Base-by-base conservation (phyloP, 208 protist genomes). In the Acanthamoeba royreba region DNA sequence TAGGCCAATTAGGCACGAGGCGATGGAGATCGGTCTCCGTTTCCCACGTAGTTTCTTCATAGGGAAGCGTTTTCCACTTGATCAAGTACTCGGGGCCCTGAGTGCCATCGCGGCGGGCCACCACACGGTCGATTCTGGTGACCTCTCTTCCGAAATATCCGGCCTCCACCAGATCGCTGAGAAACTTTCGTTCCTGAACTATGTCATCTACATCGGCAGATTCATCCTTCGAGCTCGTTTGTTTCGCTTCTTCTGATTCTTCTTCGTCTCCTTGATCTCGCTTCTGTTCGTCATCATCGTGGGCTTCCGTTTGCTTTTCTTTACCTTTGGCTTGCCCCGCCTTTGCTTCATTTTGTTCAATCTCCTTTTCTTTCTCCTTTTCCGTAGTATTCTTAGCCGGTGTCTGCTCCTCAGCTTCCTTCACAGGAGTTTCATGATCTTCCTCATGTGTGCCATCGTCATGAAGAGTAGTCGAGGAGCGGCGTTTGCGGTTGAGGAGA, bases 31-130 rank as follows among this genome's bases (percentile, higher is more conserved):
- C 96, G 9, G 79, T 8, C 25, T 94, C 45, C 28, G 28, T 66
- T 47, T 97, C 96, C 96, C 96, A 97, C 33, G 96, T 97, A 3
- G 58, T 55, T 47, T 97, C 85, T 25, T 74, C 66, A 69, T 97
- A 97, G 45, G 93, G 79, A 22, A 94, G 33, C 0, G 42, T 52
- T 40, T 89, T 94, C 96, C 96, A 97, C 74, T 97, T 97, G 33
- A 97, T 89, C 15, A 97, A 52, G 53, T 35, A 42, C 28, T 79
- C 22, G 66, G 19, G 66, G 13, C 31, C 13, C 66, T 25, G 13
- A n/a, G n/a, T 47, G 33, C 35, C 72, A 19, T 81, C 42, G 8
- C 72, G 72, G 17, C 15, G 40, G n/a, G 72, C 72, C 72, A 81
- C 72, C 33, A 81, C 42, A 42, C 72, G 72, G 11, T 81, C 72